phyloP scores from a whole-genome alignment of 169 alveolate species.

The Eimeria praecox region DNA sequence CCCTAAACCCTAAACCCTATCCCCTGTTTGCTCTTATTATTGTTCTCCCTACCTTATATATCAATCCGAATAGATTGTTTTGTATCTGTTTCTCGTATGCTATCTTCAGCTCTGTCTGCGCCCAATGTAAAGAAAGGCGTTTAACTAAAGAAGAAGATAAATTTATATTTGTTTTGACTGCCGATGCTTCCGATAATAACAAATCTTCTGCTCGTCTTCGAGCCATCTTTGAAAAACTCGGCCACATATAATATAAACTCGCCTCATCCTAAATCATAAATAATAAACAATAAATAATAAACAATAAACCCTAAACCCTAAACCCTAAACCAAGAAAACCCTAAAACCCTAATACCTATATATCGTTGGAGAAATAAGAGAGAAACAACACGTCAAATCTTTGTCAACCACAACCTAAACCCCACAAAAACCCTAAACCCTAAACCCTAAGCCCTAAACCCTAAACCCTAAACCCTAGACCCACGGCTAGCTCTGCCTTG shows the following conservation, averaged over 20 bases:
- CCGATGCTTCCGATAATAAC: background rate
- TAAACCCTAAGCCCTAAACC: slow-evolving; percentile 1
- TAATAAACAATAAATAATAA: background rate
- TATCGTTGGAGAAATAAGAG: no score
- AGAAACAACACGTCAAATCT: background rate
- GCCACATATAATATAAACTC: background rate
- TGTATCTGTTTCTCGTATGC: background rate
- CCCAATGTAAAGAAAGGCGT: slow-evolving; percentile 8
- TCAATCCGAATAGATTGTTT: background rate
- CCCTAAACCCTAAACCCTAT: slow-evolving; percentile 9
- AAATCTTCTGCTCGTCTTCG: background rate
- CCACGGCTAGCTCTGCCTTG: slow-evolving; percentile 47
- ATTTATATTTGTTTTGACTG: background rate
- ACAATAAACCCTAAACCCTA: background rate
- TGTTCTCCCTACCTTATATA: background rate
- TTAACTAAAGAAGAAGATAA: slow-evolving; percentile 2
- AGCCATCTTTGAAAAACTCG: background rate
- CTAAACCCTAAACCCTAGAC: slow-evolving; percentile 41
- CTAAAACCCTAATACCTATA: background rate
- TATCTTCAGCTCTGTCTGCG: slow-evolving; percentile 1
- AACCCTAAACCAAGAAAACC: background rate
- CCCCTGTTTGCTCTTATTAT: no score
- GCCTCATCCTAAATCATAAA: slow-evolving; percentile 24
- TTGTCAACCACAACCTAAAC: background rate
- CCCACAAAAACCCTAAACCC: background rate